Evolutionary conservation across 495 filamentous ascomycete genomes (phyloP), one percentile per base, ranked within the genome.

Genomic region (Pyrenula massariospora): DNA sequence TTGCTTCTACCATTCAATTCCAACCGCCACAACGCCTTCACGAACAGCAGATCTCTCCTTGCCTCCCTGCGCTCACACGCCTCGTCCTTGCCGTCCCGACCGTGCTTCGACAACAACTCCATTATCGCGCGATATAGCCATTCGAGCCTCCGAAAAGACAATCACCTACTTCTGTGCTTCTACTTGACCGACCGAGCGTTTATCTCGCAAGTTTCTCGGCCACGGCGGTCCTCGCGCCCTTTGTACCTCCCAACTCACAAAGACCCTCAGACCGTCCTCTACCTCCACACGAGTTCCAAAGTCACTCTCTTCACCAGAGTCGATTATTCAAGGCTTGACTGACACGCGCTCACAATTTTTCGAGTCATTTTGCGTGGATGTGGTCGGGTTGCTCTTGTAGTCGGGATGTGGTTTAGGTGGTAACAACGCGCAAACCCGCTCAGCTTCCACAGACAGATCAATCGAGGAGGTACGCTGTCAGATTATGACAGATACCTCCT

Each of bases 401-500:
- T 42, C 31, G 31, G 15, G 31, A 42, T 42, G 31, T 15, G 5
- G 31, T 5, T 42, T 15, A 42, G 31, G 31, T 42, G 31, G 31
- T 42, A 15, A 42, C 31, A 42, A 5, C 15, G 31, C n/a, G n/a
- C 15, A 5, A 42, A 42, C 31, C 15, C 31, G 5, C 31, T 42
- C 8, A 42, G 15, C 5, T 5, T 8, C 5, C 8, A 42, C 31
- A 42, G 31, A 42, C 31, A 42, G 15, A 15, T 15, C 8, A 5
- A 15, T 42, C 31, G 75, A 77, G 79, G 74, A 75, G 77, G 74
- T 73, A 74, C 77, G 71, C 73, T 77, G 77, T 78, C 84, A 81
- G 87, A 95, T 85, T 91, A 96, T 96, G 91, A 96, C 90, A 84
- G 90, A 95, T 76, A 75, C 76, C 75, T 79, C 79, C 70, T 73